Evolutionary conservation across 192 early-diverging fungal species (phyloP).

Genomic region (Fimicolochytrium jonesii): DNA sequence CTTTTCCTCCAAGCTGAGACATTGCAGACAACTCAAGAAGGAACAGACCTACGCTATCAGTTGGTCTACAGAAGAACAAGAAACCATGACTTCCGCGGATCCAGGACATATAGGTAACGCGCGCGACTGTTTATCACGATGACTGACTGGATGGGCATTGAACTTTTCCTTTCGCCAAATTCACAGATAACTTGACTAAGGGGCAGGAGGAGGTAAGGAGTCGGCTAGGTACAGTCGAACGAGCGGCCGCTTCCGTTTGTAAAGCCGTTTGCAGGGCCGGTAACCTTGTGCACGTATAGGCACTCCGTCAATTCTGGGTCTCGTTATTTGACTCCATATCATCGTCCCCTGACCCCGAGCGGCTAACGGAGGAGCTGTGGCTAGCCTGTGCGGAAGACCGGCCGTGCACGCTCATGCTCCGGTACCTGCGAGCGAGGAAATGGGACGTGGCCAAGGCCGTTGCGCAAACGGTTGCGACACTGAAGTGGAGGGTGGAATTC

Average conservation of each 20-base stretch:
- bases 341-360: not conserved
- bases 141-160: not conserved
- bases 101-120: slow-evolving; percentile 19
- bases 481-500: slow-evolving; percentile 71
- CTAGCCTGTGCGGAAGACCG: slow-evolving; percentile 13
- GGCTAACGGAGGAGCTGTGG: slow-evolving; percentile 14
- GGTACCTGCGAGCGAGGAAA: slow-evolving; percentile 85
- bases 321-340: not conserved
- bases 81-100: slow-evolving; percentile 12
- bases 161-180: not conserved
- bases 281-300: not conserved
- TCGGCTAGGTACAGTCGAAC: not conserved
- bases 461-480: slow-evolving; percentile 61
- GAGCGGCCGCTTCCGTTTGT: not conserved
- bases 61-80: too few species aligned
- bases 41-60: too few species aligned
- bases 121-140: not conserved
- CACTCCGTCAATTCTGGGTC: not conserved
- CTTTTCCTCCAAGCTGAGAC: too few species aligned
- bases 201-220: not conserved
- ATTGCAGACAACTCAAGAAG: too few species aligned
- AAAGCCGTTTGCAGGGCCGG: not conserved
- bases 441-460: slow-evolving; percentile 77
- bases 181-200: slow-evolving; percentile 12
- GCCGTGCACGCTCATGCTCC: slow-evolving; percentile 49